phyloP scores from a whole-genome alignment of 2,329 filamentous ascomycete genomes.

The Escovopsis sp. region DNA sequence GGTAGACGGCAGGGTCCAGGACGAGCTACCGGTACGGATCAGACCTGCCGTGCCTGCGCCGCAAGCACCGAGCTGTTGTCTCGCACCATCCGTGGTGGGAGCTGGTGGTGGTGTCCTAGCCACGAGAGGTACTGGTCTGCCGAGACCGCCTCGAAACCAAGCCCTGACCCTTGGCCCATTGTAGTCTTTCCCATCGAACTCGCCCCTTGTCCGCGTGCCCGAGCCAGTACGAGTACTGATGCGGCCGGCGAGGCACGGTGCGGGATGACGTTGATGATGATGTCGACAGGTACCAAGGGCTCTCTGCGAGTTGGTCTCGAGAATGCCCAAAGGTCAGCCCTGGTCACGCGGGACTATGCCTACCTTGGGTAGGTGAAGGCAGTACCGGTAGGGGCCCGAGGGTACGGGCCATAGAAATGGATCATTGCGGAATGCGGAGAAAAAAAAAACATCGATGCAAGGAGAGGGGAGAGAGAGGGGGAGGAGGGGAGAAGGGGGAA shows the following conservation, averaged over 20 bases:
- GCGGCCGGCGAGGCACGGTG: slow-evolving; percentile 1
- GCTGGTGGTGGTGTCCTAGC: neutral
- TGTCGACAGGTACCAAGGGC: neutral
- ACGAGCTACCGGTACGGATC: too few relatives aligned
- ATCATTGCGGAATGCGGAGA: too few relatives aligned
- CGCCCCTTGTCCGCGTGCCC: slow-evolving; percentile 1
- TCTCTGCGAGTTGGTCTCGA: neutral
- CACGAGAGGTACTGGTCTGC: slow-evolving; percentile 1
- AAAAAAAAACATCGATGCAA: too few relatives aligned
- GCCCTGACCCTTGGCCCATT: neutral
- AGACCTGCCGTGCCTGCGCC: too few relatives aligned
- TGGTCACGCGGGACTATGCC: too few relatives aligned
- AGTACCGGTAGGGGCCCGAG: too few relatives aligned
- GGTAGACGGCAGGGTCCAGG: too few relatives aligned
- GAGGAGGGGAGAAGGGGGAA: too few relatives aligned
- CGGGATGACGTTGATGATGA: slow-evolving; percentile 7
- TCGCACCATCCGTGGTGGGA: neutral
- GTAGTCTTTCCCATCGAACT: slow-evolving; percentile 4
- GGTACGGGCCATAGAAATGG: too few relatives aligned
- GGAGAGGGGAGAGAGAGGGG: too few relatives aligned
- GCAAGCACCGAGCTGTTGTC: neutral
- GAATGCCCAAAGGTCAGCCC: too few relatives aligned
- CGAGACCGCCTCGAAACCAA: neutral
- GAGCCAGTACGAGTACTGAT: neutral
- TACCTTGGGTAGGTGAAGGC: too few relatives aligned